These are phyloP conservation scores for Aspergillus novofumigatus DNA, from an alignment of 2,329 filamentous ascomycete genomes.

Conservation along the genomic window DNA sequence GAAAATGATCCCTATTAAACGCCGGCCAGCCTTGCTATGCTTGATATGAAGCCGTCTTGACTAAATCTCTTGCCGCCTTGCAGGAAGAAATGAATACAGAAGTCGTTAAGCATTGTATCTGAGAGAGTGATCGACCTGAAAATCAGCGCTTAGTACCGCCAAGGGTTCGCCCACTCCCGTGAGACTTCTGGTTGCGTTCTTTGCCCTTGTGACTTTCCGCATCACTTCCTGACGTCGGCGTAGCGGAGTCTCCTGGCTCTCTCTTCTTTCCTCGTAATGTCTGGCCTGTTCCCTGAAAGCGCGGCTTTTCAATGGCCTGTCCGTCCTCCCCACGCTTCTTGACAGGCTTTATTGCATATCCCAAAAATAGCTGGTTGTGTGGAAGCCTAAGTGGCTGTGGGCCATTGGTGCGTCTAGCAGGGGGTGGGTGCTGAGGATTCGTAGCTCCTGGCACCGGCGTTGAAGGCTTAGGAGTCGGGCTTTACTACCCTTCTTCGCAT, in stretches of 20 bases:
- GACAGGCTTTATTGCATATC: slow-evolving; percentile 85
- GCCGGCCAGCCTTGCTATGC: slow-evolving; percentile 26
- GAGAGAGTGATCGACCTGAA: background rate
- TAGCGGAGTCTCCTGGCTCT: slow-evolving; percentile 33
- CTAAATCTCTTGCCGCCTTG: background rate
- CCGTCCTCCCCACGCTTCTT: slow-evolving; percentile 68
- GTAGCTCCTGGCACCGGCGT: slow-evolving; percentile 64
- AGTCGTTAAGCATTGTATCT: background rate
- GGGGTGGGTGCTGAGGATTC: slow-evolving; percentile 42
- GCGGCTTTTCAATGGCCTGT: slow-evolving; percentile 61
- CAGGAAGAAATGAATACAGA: slow-evolving; percentile 5
- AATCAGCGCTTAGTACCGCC: slow-evolving; percentile 6
- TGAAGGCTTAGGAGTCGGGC: slow-evolving; percentile 66
- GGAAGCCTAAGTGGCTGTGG: slow-evolving; percentile 81
- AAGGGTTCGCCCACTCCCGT: slow-evolving; percentile 17
- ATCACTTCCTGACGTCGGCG: slow-evolving; percentile 36
- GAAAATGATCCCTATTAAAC: slow-evolving; percentile 15
- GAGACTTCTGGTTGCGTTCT: slow-evolving; percentile 9
- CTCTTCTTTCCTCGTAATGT: slow-evolving; percentile 75
- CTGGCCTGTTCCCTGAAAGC: slow-evolving; percentile 80
- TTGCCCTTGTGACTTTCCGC: slow-evolving; percentile 22
- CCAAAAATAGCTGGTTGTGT: slow-evolving; percentile 92
- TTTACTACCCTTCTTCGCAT: slow-evolving; percentile 76
- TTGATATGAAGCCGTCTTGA: slow-evolving; percentile 4
- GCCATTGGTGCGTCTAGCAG: slow-evolving; percentile 60